phyloP scores from a whole-genome alignment of 83 land plant genomes.

The Thuja plicata region DNA sequence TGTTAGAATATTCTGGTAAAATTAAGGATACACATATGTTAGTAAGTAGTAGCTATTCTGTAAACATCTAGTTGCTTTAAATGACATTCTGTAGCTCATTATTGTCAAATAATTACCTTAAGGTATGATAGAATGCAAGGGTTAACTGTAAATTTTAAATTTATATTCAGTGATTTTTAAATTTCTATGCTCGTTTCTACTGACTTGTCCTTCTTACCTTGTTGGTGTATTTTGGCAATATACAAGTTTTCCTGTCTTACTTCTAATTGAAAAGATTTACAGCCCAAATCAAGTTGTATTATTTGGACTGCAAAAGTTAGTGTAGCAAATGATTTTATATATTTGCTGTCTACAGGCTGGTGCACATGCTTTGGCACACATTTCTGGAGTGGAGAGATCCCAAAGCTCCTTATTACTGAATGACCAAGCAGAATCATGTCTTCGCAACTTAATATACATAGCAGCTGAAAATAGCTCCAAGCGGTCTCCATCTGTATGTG shows the following conservation, averaged over 20 bases:
- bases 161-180: background rate
- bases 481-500: slow-evolving; percentile 57
- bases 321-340: background rate
- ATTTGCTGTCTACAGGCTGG: slow-evolving; percentile 38
- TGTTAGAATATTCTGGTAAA: background rate
- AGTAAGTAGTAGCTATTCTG: background rate
- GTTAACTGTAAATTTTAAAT: background rate
- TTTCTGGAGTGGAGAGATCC: slow-evolving; percentile 43
- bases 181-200: too few species aligned
- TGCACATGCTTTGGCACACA: slow-evolving; percentile 62
- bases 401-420: slow-evolving; percentile 22
- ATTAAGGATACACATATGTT: background rate
- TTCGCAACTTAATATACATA: slow-evolving; percentile 43
- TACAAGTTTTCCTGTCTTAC: background rate
- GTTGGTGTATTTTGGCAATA: background rate
- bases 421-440: slow-evolving; percentile 44
- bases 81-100: background rate
- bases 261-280: background rate
- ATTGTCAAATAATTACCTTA: background rate
- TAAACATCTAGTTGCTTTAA: background rate
- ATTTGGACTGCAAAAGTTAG: background rate
- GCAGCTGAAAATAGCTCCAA: slow-evolving; percentile 45
- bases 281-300: background rate
- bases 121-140: background rate
- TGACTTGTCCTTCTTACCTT: background rate